A percentile compares a stretch with the other conserved stretches of the same genome.
Conservation (phyloP, 495 filamentous ascomycete species). For the Pseudevernia furfuracea region DNA sequence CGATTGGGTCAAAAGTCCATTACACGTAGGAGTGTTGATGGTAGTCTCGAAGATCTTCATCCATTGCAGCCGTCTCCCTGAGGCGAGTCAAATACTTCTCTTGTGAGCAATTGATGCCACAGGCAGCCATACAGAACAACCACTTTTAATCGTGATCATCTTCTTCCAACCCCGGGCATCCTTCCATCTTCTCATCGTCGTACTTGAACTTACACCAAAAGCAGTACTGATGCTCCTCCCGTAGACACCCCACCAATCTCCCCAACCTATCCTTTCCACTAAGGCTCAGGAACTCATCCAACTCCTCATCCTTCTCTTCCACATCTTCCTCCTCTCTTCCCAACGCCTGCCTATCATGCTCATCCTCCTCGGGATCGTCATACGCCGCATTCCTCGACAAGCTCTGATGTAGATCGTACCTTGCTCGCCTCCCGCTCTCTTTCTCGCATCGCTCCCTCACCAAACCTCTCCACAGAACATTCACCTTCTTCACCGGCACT, state of each 20-base stretch:
- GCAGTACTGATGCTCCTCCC: conserved; percentile 71
- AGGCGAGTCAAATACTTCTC: background rate
- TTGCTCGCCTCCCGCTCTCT: conserved; percentile 60
- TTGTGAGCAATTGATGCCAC: background rate
- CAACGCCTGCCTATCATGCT: conserved; percentile 50
- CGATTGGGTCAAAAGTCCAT: background rate
- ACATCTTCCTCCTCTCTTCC: conserved; percentile 59
- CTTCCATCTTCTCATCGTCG: conserved; percentile 63
- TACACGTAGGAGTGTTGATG: background rate
- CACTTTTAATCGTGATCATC: conserved; percentile 79
- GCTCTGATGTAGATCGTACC: conserved; percentile 54
- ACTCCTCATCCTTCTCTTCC: conserved; percentile 75
- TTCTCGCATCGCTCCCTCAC: conserved; percentile 59
- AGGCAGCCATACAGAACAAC: background rate
- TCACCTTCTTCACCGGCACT: conserved; percentile 51
- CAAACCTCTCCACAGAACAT: conserved; percentile 72
- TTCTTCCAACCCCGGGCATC: conserved; percentile 82
- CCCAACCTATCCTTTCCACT: conserved; percentile 54
- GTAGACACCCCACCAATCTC: conserved; percentile 58
- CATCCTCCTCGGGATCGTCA: conserved; percentile 46
- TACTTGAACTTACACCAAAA: conserved; percentile 94
- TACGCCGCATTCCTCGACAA: conserved; percentile 44
- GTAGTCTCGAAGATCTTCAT: background rate
- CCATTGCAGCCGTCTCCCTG: background rate
- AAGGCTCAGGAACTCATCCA: conserved; percentile 75